Conservation (phyloP, 106 monocot genomes). For the Dendrobium huoshanense region DNA sequence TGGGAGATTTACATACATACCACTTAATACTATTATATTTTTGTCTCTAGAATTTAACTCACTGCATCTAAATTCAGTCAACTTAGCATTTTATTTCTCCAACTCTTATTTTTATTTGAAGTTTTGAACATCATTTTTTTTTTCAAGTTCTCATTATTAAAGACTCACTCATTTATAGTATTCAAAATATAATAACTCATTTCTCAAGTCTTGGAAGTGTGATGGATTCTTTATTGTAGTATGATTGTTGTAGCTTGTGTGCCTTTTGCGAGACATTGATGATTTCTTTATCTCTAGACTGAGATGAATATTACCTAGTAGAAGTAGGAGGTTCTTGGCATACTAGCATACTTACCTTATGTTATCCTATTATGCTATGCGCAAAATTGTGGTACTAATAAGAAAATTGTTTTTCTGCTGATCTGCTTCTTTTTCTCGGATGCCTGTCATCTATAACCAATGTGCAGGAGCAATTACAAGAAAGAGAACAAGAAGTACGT, state of each 20-base stretch:
- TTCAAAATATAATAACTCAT: no score
- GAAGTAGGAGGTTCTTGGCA: not conserved
- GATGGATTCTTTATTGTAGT: no score
- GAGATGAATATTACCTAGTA: not conserved
- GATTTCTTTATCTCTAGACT: not conserved
- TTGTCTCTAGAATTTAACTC: not conserved
- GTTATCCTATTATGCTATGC: not conserved
- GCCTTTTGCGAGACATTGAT: not conserved
- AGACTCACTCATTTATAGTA: no score
- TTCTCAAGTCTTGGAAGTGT: no score
- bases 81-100: no score
- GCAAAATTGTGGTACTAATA: not conserved
- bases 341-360: not conserved
- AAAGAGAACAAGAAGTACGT: constrained; percentile 59
- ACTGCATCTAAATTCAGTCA: not conserved
- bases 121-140: no score
- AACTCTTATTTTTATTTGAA: no score
- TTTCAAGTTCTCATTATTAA: no score
- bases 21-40: no score
- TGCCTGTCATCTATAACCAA: constrained; percentile 3
- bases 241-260: not conserved
- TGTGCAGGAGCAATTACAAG: constrained; percentile 79
- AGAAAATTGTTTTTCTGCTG: not conserved
- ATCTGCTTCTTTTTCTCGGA: not conserved
- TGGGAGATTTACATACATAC: no score